Conservation (phyloP, 306 rosid species). For the Inga oerstediana region DNA sequence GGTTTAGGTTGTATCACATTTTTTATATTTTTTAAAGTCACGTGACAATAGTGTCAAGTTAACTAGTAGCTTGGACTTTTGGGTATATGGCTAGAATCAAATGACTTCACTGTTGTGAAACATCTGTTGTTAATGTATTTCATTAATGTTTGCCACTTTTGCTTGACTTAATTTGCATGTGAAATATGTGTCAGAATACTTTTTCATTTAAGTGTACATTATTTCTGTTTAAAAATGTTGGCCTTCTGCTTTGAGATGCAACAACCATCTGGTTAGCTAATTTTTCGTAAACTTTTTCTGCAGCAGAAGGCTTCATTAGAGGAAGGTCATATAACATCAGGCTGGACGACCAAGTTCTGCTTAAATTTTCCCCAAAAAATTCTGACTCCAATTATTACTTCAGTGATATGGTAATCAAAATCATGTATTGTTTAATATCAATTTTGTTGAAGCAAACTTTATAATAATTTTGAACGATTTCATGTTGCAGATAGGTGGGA, state of each 20-base stretch:
- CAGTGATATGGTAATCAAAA: conserved; percentile 78
- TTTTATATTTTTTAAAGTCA: neutral
- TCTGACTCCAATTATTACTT: conserved; percentile 89
- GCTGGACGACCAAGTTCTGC: conserved; percentile 88
- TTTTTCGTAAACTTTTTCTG: conserved; percentile 60
- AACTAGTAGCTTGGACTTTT: neutral
- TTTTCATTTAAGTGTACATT: neutral
- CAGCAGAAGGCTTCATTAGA: conserved; percentile 98
- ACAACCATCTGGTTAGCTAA: conserved; percentile 43
- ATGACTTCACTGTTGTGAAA: neutral
- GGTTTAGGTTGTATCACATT: neutral
- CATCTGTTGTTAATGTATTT: neutral
- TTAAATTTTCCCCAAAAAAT: conserved; percentile 92
- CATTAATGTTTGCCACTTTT: neutral
- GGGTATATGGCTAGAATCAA: neutral
- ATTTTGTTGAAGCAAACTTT: conserved; percentile 13
- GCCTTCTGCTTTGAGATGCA: neutral
- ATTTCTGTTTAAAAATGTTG: neutral
- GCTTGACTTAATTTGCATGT: neutral
- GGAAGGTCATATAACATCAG: conserved; percentile 98
- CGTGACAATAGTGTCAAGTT: neutral
- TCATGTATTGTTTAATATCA: conserved; percentile 26
- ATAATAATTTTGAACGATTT: conserved; percentile 17
- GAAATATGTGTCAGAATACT: neutral
- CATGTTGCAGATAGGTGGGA: conserved; percentile 85